These are phyloP conservation scores for Paraphaeosphaeria minitans DNA, from an alignment of 2,329 filamentous ascomycete genomes.

Conservation along the genomic window DNA sequence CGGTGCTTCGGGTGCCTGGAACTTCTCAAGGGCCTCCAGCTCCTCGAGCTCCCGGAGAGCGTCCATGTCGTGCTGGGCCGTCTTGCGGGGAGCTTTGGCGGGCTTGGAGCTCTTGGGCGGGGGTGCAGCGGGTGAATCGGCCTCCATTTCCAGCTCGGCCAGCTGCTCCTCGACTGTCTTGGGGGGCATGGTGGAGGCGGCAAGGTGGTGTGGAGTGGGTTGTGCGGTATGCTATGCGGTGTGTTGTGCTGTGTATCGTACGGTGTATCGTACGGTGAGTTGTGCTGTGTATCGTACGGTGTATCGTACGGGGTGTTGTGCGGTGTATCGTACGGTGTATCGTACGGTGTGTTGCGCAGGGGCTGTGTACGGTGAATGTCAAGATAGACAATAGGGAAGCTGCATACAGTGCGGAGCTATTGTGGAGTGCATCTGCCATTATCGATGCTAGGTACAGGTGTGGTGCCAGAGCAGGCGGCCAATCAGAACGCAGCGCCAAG, in stretches of 20 bases:
- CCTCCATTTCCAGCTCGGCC: slow-evolving; percentile 48
- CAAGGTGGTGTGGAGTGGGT: not conserved
- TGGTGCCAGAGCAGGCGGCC: slow-evolving; percentile 10
- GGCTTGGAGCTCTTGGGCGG: slow-evolving; percentile 49
- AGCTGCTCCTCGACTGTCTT: slow-evolving; percentile 56
- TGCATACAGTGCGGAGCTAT: slow-evolving; percentile 4
- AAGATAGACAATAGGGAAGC: slow-evolving; percentile 1
- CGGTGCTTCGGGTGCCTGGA: slow-evolving; percentile 62
- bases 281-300: not conserved
- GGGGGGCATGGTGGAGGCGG: slow-evolving; percentile 34
- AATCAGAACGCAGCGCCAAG: slow-evolving; percentile 30
- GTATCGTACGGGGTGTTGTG: not conserved
- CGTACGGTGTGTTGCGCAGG: not conserved
- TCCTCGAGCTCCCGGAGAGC: slow-evolving; percentile 87
- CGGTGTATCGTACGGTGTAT: not conserved
- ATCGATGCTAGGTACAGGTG: slow-evolving; percentile 11
- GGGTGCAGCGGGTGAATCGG: slow-evolving; percentile 39
- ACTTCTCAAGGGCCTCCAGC: slow-evolving; percentile 58
- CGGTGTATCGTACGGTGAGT: not conserved
- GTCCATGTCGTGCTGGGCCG: slow-evolving; percentile 62
- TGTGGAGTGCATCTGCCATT: slow-evolving; percentile 18
- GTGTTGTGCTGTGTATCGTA: not conserved
- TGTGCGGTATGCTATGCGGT: not conserved
- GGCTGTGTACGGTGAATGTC: not conserved
- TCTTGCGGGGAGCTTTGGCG: slow-evolving; percentile 51